Evolutionary conservation across 257 asterid species (phyloP).

Genomic region (Rehmannia glutinosa): DNA sequence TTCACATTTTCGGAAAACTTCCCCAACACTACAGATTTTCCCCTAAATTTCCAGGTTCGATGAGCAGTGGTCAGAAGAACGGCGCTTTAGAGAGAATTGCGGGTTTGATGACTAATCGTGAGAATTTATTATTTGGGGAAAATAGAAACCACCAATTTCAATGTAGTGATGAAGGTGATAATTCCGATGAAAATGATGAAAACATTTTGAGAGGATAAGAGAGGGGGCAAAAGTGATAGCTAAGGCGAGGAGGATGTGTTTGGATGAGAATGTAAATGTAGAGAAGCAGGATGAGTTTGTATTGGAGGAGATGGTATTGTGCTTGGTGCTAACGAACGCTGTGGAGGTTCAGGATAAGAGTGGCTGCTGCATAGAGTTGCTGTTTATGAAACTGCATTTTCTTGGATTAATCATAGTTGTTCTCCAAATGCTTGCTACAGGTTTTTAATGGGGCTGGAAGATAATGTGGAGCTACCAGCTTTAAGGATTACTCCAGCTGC

Average conservation of each 20-base stretch:
- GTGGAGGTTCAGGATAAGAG: conserved; percentile 57
- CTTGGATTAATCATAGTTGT: conserved; percentile 90
- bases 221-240: conserved; percentile 46
- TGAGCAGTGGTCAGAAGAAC: conserved; percentile 21
- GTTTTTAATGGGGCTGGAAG: conserved; percentile 19
- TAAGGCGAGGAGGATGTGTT: conserved; percentile 28
- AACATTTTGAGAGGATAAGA: conserved; percentile 31
- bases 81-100: conserved; percentile 40
- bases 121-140: conserved; percentile 17
- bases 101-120: conserved; percentile 70
- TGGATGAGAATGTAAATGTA: not conserved
- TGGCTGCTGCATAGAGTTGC: conserved; percentile 54
- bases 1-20: conserved; percentile 21
- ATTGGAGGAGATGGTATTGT: conserved; percentile 50
- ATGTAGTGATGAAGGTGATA: not conserved
- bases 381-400: conserved; percentile 56
- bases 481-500: conserved; percentile 36
- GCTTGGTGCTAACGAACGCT: conserved; percentile 70
- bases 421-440: conserved; percentile 74
- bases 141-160: not conserved
- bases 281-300: not conserved
- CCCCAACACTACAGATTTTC: not conserved
- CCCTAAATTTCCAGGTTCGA: conserved; percentile 2
- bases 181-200: not conserved
- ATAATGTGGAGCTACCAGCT: not conserved